Conservation (phyloP, 345 rosid genomes). For the Camelina sativa region DNA sequence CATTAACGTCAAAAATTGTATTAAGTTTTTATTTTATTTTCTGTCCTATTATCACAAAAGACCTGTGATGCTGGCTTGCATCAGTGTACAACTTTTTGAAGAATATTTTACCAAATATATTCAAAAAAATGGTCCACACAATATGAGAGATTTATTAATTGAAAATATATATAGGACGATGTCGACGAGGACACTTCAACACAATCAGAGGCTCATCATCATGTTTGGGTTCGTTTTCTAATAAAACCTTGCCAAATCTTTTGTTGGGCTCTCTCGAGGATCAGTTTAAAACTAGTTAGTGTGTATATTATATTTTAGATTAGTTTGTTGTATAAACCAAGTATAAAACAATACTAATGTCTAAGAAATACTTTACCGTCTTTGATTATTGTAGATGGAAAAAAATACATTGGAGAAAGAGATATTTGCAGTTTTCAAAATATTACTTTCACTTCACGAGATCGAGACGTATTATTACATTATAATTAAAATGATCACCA, state of each 20-base stretch:
- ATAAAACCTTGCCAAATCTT: constrained; percentile 29
- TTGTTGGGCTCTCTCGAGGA: constrained; percentile 21
- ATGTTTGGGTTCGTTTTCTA: constrained; percentile 38
- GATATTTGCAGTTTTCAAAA: constrained; percentile 34
- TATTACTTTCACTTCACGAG: constrained; percentile 35
- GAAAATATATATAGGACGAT: constrained; percentile 1
- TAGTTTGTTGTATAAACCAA: background rate
- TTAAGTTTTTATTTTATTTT: background rate
- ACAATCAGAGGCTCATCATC: constrained; percentile 43
- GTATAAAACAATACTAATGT: background rate
- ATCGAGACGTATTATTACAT: constrained; percentile 7
- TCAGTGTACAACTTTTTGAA: constrained; percentile 36
- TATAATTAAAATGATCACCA: constrained; percentile 9
- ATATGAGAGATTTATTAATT: background rate
- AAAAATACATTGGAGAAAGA: constrained; percentile 8
- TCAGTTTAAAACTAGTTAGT: constrained; percentile 10
- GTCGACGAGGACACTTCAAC: constrained; percentile 29
- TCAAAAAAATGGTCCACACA: constrained; percentile 29
- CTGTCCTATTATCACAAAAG: constrained; percentile 21
- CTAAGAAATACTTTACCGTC: constrained; percentile 30
- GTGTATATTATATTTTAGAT: background rate
- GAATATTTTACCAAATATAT: constrained; percentile 27
- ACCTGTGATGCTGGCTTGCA: constrained; percentile 37
- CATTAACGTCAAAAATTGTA: background rate
- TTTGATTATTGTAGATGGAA: constrained; percentile 19